phyloP scores from a whole-genome alignment of 169 alveolate species.

The Ichthyophthirius multifiliis region DNA sequence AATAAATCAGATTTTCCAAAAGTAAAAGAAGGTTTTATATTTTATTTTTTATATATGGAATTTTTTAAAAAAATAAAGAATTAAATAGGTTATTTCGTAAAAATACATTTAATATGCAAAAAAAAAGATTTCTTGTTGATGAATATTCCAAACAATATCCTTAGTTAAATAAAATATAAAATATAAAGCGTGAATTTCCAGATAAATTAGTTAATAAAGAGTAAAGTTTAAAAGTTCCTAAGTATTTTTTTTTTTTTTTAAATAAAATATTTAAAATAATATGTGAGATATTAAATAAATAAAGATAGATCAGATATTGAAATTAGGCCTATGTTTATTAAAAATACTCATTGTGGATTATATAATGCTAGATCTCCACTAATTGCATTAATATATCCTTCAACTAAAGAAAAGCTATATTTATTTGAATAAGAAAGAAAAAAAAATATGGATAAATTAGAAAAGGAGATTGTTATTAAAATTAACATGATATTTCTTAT shows the following conservation, averaged over 20 bases:
- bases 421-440: too few relatives aligned
- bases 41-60: not conserved
- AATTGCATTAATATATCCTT: constrained; percentile 28
- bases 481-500: too few relatives aligned
- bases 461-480: too few relatives aligned
- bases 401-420: constrained; percentile 33
- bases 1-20: not conserved
- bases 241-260: not conserved
- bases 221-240: not conserved
- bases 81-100: constrained; percentile 40
- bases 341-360: constrained; percentile 33
- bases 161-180: constrained; percentile 6
- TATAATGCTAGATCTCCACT: constrained; percentile 35
- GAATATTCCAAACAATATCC: constrained; percentile 7
- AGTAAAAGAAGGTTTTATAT: constrained; percentile 9
- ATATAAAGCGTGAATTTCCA: not conserved
- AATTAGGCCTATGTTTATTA: constrained; percentile 23
- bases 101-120: constrained; percentile 23
- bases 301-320: constrained; percentile 30
- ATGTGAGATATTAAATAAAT: constrained; percentile 15
- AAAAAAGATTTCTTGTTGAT: constrained; percentile 33
- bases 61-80: constrained; percentile 7
- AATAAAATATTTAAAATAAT: not conserved
- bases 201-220: constrained; percentile 7
- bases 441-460: too few relatives aligned